These are phyloP conservation scores for Fusarium palustre DNA, from an alignment of 2,329 filamentous ascomycete genomes.

Conservation along the genomic window DNA sequence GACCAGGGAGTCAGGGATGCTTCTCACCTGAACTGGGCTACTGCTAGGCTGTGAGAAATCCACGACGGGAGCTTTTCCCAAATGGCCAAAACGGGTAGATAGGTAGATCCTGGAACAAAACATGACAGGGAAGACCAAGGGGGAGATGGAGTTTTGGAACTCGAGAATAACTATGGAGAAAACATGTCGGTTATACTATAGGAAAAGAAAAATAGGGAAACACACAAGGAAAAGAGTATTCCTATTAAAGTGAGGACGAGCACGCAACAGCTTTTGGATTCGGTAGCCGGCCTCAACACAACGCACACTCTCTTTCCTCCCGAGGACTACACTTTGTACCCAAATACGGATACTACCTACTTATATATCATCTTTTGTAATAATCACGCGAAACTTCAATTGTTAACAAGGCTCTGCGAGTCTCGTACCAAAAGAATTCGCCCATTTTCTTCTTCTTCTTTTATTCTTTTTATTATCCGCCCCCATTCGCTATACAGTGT, in stretches of 20 bases:
- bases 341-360: background rate
- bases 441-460: slow-evolving; percentile 15
- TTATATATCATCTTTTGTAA: slow-evolving; percentile 19
- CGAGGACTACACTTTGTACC: background rate
- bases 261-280: slow-evolving; percentile 14
- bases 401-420: slow-evolving; percentile 32
- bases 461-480: slow-evolving; percentile 6
- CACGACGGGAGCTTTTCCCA: slow-evolving; percentile 20
- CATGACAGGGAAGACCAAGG: slow-evolving; percentile 14
- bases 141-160: slow-evolving; percentile 26
- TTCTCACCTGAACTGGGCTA: background rate
- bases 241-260: slow-evolving; percentile 29
- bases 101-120: slow-evolving; percentile 20
- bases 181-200: background rate
- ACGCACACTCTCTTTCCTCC: slow-evolving; percentile 30
- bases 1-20: slow-evolving; percentile 6
- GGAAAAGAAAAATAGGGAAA: background rate
- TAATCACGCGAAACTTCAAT: slow-evolving; percentile 16
- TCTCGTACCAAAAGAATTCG: slow-evolving; percentile 27
- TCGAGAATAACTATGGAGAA: slow-evolving; percentile 31
- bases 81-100: slow-evolving; percentile 2
- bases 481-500: slow-evolving; percentile 37
- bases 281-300: slow-evolving; percentile 40
- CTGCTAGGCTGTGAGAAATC: slow-evolving; percentile 5
- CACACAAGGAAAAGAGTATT: slow-evolving; percentile 21